Percentiles rank a stretch among this genome's conserved stretches.
Conservation (phyloP, 208 protist genomes). For the Acanthamoeba sp. region DNA sequence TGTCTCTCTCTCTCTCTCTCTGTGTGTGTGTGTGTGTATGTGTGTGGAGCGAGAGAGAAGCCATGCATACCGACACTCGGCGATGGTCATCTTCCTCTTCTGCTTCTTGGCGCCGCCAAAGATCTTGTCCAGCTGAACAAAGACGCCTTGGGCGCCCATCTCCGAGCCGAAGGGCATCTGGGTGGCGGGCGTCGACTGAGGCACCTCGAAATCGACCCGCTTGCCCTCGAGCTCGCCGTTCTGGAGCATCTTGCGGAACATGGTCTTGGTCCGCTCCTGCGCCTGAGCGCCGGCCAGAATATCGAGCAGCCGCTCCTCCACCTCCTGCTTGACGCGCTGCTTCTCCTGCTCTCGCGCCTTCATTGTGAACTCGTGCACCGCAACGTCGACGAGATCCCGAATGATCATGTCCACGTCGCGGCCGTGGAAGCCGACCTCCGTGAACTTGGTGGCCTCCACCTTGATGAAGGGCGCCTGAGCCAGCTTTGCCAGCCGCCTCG, state of each 20-base stretch:
- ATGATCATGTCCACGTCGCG: conserved; percentile 98
- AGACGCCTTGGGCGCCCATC: conserved; percentile 14
- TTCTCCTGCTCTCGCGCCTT: conserved; percentile 84
- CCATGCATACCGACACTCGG: conserved; percentile 38
- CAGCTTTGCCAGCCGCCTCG: conserved; percentile 97
- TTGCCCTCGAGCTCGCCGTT: conserved; percentile 94
- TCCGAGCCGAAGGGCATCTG: conserved; percentile 13
- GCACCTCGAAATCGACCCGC: conserved; percentile 88
- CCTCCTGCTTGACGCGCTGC: conserved; percentile 92
- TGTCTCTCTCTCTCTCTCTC: no score
- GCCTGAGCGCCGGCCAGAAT: conserved; percentile 75
- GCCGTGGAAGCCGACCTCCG: conserved; percentile 94
- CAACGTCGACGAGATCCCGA: conserved; percentile 96
- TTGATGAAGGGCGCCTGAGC: conserved; percentile 98
- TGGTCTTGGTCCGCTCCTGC: conserved; percentile 21
- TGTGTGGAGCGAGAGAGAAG: neutral
- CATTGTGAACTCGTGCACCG: conserved; percentile 91
- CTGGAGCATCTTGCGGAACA: conserved; percentile 95
- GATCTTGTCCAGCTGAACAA: conserved; percentile 46
- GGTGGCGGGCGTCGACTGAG: neutral
- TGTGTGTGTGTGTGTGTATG: no score
- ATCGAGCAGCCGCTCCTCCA: conserved; percentile 89
- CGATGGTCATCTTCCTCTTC: conserved; percentile 38
- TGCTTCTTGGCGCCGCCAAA: conserved; percentile 63
- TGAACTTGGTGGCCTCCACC: conserved; percentile 99